A percentile compares a stretch with the other conserved stretches of the same genome.
phyloP scores from a whole-genome alignment of 2,329 filamentous ascomycete species.

The Mariannaea elegans region DNA sequence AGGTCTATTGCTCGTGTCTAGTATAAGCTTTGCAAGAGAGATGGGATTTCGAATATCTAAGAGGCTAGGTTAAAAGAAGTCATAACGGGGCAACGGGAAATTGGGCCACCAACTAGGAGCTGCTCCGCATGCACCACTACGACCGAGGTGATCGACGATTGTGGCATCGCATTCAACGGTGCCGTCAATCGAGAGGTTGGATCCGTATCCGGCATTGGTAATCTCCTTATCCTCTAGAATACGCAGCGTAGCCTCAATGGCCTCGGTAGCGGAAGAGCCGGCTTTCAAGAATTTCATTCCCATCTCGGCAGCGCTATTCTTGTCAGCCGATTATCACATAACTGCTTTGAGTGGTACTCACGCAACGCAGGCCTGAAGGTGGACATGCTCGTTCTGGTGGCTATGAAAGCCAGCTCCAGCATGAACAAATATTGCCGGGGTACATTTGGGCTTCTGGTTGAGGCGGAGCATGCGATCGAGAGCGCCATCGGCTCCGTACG shows the following conservation, averaged over 20 bases:
- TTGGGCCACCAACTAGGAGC: slow-evolving; percentile 75
- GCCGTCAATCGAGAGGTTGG: slow-evolving; percentile 91
- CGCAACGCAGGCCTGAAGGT: slow-evolving; percentile 89
- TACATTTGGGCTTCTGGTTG: slow-evolving; percentile 44
- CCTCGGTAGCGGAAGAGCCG: slow-evolving; percentile 84
- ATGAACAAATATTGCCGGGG: slow-evolving; percentile 90
- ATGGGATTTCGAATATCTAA: slow-evolving; percentile 93
- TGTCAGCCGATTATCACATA: slow-evolving; percentile 12
- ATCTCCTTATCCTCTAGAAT: slow-evolving; percentile 93
- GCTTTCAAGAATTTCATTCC: slow-evolving; percentile 83
- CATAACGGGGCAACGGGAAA: background rate
- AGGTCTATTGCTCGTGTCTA: slow-evolving; percentile 78
- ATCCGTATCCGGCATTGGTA: slow-evolving; percentile 95
- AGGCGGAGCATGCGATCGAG: slow-evolving; percentile 51
- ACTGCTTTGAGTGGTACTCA: slow-evolving; percentile 57
- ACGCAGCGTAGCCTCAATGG: slow-evolving; percentile 88
- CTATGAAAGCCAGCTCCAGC: slow-evolving; percentile 96
- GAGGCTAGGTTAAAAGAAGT: slow-evolving; percentile 1
- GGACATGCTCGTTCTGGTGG: slow-evolving; percentile 81
- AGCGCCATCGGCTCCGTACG: slow-evolving; percentile 54
- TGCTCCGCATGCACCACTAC: slow-evolving; percentile 92
- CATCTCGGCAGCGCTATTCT: slow-evolving; percentile 76
- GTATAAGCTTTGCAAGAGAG: slow-evolving; percentile 81
- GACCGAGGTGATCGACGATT: slow-evolving; percentile 87
- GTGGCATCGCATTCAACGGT: slow-evolving; percentile 95